These are phyloP conservation scores for Solanum ossicruentum DNA, from an alignment of 257 asterid species.

Conservation along the genomic window DNA sequence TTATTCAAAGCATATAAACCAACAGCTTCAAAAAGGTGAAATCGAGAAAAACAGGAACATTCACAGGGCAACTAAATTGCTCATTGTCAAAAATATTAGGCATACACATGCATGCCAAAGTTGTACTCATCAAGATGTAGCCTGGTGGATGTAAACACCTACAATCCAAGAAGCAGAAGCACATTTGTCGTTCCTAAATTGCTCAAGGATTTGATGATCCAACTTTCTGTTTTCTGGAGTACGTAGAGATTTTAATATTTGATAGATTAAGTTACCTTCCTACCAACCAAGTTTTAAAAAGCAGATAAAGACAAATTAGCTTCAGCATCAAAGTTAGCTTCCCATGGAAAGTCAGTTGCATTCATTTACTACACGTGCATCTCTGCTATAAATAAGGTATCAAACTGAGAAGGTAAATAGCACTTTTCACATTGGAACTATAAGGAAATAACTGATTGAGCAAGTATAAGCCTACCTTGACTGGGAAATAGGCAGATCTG, in stretches of 20 bases:
- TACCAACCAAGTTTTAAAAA: not conserved
- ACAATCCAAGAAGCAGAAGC: not conserved
- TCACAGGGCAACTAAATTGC: not conserved
- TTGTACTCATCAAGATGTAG: not conserved
- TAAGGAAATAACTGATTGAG: not conserved
- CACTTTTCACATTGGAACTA: not conserved
- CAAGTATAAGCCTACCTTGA: constrained; percentile 45
- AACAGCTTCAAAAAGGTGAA: not conserved
- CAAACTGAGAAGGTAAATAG: not conserved
- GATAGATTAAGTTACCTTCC: not conserved
- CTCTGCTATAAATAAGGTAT: not conserved
- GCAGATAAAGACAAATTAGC: not conserved
- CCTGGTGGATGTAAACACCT: not conserved
- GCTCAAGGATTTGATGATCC: not conserved
- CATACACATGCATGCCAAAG: not conserved
- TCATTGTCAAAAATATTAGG: not conserved
- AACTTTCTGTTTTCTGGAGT: not conserved
- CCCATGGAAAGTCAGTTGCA: not conserved
- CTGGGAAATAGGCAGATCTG: constrained; percentile 91
- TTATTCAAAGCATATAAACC: not conserved
- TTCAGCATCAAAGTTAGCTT: not conserved
- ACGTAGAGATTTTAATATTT: not conserved
- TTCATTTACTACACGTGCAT: not conserved
- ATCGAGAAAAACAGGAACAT: not conserved
- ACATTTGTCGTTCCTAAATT: not conserved